Base-by-base conservation (phyloP, 352 stramenopile genomes). In the Pythium periplocum region DNA sequence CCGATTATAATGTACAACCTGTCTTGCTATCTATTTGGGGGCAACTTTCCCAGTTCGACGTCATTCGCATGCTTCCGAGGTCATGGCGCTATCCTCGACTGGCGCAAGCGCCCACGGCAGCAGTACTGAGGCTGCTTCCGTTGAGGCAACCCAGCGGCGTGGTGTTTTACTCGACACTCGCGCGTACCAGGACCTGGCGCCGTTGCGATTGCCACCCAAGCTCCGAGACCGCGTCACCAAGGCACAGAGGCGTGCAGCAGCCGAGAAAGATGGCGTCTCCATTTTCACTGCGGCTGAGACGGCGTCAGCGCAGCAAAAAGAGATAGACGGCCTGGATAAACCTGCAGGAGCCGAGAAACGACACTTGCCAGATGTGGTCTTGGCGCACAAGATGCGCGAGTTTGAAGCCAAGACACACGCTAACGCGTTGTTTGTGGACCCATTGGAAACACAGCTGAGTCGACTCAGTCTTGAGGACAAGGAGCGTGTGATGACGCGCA, bases 351-450 rank as follows among this genome's bases (percentile, higher is more conserved):
- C 7, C 7, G 38, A 42, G 38, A 42, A 42, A 42, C 64, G 61
- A 38, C 75, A 89, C 51, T 47, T 89, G 36, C 80, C 80, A 1
- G 76, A 89, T 10, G 75, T 90, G 12, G 71, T 92, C 42, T 45
- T 92, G 41, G 68, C 70, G 52, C 78, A 92, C 62, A 92, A 92
- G 49, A 86, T 89, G 77, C 64, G 80, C 52, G 77, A 87, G 42
- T 90, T 90, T 56, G 78, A 92, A 51, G 78, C 78, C 11, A 81
- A 82, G 35, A 83, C 75, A 34, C 78, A 71, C 51, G 55, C 66
- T 6, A 73, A 75, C 12, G 67, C 57, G 8, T 49, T 87, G 32
- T 71, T 84, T 40, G 60, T 70, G n/a, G 78, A 87, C 37, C 78
- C 78, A 45, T 55, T 82, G 6, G 76, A 87, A 42, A 72, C 64